These are phyloP conservation scores for Carex myosuroides DNA, from an alignment of 176 grass and related monocot genomes.

Conservation along the genomic window DNA sequence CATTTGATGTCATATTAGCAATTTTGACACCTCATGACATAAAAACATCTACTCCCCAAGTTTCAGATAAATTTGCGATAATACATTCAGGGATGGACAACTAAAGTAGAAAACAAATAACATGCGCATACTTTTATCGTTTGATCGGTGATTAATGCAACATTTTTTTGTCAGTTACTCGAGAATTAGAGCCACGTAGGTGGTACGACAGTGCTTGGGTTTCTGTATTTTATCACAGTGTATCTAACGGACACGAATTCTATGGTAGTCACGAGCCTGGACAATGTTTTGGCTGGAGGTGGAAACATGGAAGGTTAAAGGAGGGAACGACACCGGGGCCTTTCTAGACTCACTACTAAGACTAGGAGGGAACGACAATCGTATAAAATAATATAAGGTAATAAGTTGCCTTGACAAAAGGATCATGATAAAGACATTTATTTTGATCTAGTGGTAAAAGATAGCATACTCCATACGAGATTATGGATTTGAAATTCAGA, in stretches of 20 bases:
- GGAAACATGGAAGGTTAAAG: background rate
- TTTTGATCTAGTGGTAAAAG: no score
- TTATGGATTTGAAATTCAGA: no score
- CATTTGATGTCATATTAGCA: background rate
- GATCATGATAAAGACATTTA: background rate
- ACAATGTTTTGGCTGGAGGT: slow-evolving; percentile 11
- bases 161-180: background rate
- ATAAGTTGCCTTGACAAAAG: background rate
- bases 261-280: slow-evolving; percentile 8
- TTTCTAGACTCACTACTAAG: background rate
- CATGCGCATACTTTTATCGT: background rate
- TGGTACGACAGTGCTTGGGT: slow-evolving; percentile 5
- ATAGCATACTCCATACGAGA: no score
- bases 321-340: background rate
- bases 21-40: no score
- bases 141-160: background rate
- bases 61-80: background rate
- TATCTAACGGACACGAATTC: background rate
- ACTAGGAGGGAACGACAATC: background rate
- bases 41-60: background rate
- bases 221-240: background rate
- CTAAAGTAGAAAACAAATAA: background rate
- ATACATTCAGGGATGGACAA: background rate
- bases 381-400: background rate
- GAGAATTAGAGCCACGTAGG: slow-evolving; percentile 13